phyloP scores from a whole-genome alignment of 768 basidiomycete genomes.

The Cantharellus anzutake region DNA sequence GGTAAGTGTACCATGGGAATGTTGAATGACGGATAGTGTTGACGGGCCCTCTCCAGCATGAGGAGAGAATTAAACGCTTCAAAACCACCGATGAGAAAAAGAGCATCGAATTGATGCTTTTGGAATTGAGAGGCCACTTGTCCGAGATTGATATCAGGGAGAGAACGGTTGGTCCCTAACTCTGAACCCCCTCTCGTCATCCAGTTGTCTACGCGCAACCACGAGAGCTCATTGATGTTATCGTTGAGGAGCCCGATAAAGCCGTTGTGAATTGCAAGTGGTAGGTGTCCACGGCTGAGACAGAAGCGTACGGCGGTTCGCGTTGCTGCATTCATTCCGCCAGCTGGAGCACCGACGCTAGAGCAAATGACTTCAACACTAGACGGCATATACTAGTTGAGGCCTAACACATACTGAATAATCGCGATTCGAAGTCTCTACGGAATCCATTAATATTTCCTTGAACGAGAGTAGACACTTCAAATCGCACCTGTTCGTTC shows the following conservation, averaged over 20 bases:
- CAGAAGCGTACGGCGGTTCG: conserved; percentile 90
- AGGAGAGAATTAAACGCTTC: conserved; percentile 75
- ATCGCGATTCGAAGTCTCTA: conserved; percentile 66
- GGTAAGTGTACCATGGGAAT: conserved; percentile 94
- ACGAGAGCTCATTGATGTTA: conserved; percentile 66
- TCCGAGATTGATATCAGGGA: conserved; percentile 77
- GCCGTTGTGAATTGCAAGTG: conserved; percentile 88
- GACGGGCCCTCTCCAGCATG: conserved; percentile 61
- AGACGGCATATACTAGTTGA: neutral
- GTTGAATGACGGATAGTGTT: conserved; percentile 77
- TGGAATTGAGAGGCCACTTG: conserved; percentile 85
- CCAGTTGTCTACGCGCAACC: conserved; percentile 97
- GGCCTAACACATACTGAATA: conserved; percentile 51
- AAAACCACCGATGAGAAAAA: conserved; percentile 90
- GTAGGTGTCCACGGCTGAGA: conserved; percentile 74
- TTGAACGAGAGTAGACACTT: neutral
- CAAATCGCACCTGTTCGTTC: neutral
- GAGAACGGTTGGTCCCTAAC: conserved; percentile 83
- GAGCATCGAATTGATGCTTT: conserved; percentile 51
- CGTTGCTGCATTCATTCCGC: conserved; percentile 97
- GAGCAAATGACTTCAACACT: neutral
- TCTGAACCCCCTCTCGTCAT: conserved; percentile 92
- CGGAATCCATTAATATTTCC: neutral
- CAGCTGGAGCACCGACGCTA: conserved; percentile 92
- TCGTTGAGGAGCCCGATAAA: conserved; percentile 90